Base-by-base conservation (phyloP, 352 stramenopile genomes). In the Pythium oligandrum region DNA sequence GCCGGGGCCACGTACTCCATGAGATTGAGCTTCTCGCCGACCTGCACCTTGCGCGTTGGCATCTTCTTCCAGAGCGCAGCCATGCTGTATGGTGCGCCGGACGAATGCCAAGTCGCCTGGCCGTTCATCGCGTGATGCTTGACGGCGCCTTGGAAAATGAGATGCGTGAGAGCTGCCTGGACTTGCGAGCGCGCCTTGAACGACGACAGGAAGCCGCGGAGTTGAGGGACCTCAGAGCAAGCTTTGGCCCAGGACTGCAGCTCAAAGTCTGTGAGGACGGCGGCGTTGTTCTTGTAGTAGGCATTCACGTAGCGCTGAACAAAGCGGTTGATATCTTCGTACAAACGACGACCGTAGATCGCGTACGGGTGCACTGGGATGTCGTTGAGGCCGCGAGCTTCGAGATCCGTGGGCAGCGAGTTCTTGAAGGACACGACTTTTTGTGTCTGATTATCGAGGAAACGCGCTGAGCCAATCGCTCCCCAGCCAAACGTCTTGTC, bases 51-150 rank as follows among this genome's bases (percentile, higher is more conserved):
- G 11, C 34, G 37, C 2, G 49, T 63, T 6, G 69, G 73, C 35
- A 81, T 54, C 32, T 40, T 47, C 36, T 74, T 68, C 71, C 71
- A 84, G 36, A 82, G 62, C 44, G 61, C 70, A 1, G 60, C 55
- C 10, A 65, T 71, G 47, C 63, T 75, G 61, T 67, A 82, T 1
- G 71, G 74, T 51, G 70, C 75, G 8, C 61, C 55, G 6, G 67
- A 50, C 1, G 61, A 64, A 51, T 78, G 67, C 73, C 71, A 84
- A 30, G 63, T 75, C 44, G 64, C 55, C 31, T 68, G 47, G 37
- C 71, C 71, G 52, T 79, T 82, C 73, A 79, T 81, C n/a, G 63
- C 63, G 61, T 84, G 71, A 55, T 81, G 73, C 38, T 70, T 68
- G 34, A 81, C 66, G n/a, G 62, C 51, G 9, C 54, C 63, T 49